phyloP scores from a whole-genome alignment of 1,284 basidiomycete genomes.

The Apiotrichum gracile region DNA sequence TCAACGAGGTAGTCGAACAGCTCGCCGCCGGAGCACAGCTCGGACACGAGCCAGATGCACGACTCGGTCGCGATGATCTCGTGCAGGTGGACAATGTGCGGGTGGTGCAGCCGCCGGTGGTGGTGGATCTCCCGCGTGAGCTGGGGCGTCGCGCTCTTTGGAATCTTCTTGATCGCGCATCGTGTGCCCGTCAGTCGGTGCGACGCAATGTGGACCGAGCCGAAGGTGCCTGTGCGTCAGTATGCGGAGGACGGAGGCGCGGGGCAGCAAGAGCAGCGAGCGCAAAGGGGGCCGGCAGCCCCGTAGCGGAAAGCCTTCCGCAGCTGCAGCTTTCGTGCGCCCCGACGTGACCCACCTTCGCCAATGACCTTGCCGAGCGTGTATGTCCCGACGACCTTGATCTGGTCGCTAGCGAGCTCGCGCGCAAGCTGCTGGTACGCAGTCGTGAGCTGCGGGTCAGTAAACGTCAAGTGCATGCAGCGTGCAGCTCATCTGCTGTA shows the following conservation, averaged over 20 bases:
- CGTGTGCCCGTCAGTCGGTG: constrained; percentile 82
- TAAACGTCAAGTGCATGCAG: too few species aligned
- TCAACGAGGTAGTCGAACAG: constrained; percentile 96
- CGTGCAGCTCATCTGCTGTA: too few species aligned
- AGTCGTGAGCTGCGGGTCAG: constrained; percentile 62
- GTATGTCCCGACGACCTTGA: constrained; percentile 91
- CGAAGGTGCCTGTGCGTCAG: constrained; percentile 67
- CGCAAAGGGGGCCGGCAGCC: too few species aligned
- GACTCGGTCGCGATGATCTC: constrained; percentile 96
- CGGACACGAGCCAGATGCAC: constrained; percentile 93
- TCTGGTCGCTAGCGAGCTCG: constrained; percentile 80
- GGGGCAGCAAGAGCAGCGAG: background rate
- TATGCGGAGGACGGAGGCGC: background rate
- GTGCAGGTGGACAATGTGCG: constrained; percentile 89
- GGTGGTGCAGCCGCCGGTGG: constrained; percentile 92
- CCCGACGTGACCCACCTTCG: constrained; percentile 64
- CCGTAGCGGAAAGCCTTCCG: too few species aligned
- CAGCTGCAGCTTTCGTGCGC: background rate
- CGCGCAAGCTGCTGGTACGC: constrained; percentile 96
- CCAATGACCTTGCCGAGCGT: constrained; percentile 92
- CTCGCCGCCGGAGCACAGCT: constrained; percentile 93
- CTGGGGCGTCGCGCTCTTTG: constrained; percentile 80
- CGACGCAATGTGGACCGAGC: constrained; percentile 85
- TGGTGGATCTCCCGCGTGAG: constrained; percentile 97
- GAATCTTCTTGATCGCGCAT: constrained; percentile 96